A percentile compares a stretch with the other conserved stretches of the same genome.
These are phyloP conservation scores for Lachnellula suecica DNA, from an alignment of 2,329 filamentous ascomycete species.

Conservation along the genomic window DNA sequence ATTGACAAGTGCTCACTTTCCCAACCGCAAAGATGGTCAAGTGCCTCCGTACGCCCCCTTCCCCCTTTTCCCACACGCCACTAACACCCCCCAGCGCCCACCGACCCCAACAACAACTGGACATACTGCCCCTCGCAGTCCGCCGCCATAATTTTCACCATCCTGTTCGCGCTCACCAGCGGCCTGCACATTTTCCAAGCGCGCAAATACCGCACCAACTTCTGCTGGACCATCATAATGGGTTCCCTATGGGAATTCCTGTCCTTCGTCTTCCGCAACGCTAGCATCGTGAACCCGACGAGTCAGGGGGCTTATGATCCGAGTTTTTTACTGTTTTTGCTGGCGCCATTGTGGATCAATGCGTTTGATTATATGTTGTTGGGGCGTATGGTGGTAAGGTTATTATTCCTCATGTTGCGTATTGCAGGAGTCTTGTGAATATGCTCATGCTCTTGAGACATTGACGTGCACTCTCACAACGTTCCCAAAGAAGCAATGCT, in stretches of 20 bases:
- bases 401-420: conserved; percentile 35
- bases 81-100: not conserved
- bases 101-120: conserved; percentile 8
- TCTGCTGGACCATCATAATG: conserved; percentile 38
- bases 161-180: conserved; percentile 34
- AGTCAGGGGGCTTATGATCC: conserved; percentile 32
- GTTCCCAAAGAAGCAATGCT: conserved; percentile 14
- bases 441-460: no score
- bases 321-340: conserved; percentile 39
- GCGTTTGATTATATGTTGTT: conserved; percentile 36
- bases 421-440: no score
- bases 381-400: conserved; percentile 38
- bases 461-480: no score
- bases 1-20: no score
- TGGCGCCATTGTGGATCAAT: conserved; percentile 34
- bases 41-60: no score
- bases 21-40: no score
- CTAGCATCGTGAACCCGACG: conserved; percentile 41
- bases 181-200: conserved; percentile 34
- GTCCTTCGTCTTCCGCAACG: conserved; percentile 39
- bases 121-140: conserved; percentile 29
- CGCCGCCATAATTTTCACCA: conserved; percentile 34
- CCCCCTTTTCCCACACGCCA: no score
- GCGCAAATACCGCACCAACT: conserved; percentile 31
- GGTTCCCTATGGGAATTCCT: conserved; percentile 42